phyloP scores from a whole-genome alignment of 1,284 basidiomycete genomes.

The Ceratobasidium sp. region DNA sequence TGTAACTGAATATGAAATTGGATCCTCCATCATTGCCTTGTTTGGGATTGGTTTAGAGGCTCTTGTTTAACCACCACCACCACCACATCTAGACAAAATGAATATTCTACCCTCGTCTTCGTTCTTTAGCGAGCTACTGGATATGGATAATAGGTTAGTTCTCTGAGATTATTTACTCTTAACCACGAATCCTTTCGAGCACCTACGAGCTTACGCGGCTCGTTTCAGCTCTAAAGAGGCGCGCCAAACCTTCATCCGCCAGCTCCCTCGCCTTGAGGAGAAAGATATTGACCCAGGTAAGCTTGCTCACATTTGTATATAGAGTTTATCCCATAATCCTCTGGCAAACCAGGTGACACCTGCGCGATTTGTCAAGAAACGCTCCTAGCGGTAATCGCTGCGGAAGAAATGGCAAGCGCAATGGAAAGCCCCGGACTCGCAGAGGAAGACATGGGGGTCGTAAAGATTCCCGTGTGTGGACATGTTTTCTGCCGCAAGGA shows the following conservation, averaged over 20 bases:
- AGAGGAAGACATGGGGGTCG: constrained; percentile 43
- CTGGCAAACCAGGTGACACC: constrained; percentile 35
- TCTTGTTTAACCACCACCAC: constrained; percentile 1
- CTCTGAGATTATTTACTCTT: not conserved
- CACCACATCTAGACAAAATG: not conserved
- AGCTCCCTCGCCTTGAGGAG: constrained; percentile 33
- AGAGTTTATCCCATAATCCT: not conserved
- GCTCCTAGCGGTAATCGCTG: constrained; percentile 43
- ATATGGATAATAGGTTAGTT: not conserved
- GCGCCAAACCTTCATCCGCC: constrained; percentile 21
- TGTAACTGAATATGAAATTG: constrained; percentile 26
- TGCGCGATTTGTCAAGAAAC: constrained; percentile 47
- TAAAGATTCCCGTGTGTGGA: constrained; percentile 42
- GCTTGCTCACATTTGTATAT: not conserved
- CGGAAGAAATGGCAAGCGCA: constrained; percentile 45
- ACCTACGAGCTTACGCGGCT: constrained; percentile 14
- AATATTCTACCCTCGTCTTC: constrained; percentile 5
- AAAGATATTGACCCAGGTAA: constrained; percentile 32
- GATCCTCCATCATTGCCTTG: not conserved
- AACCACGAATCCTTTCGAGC: not conserved
- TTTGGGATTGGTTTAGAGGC: not conserved
- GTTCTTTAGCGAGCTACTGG: constrained; percentile 16
- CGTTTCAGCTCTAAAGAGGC: constrained; percentile 26
- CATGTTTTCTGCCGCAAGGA: constrained; percentile 46
- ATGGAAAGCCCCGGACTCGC: constrained; percentile 45